These are phyloP conservation scores for Spinacia oleracea DNA, from an alignment of 179 eudicot species.

Conservation along the genomic window DNA sequence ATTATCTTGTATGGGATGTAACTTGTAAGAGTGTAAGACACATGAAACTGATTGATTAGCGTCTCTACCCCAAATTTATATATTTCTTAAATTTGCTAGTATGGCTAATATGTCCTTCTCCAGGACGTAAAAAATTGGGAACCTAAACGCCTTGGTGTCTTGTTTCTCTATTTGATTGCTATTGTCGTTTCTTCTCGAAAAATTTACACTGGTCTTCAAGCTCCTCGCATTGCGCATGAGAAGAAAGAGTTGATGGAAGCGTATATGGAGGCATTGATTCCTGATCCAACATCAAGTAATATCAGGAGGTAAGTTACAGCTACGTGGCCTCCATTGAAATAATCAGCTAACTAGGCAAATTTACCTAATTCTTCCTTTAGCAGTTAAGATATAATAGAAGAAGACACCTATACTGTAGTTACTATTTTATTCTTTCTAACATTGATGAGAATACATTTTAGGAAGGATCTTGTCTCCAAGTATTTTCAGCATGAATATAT, in stretches of 20 bases:
- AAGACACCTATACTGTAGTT: not conserved
- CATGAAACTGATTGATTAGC: not conserved
- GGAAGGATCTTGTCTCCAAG: not conserved
- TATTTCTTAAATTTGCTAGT: not conserved
- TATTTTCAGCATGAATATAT: not conserved
- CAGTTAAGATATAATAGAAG: not conserved
- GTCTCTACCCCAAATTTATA: not conserved
- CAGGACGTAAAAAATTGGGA: conserved; percentile 87
- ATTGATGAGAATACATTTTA: too few relatives aligned
- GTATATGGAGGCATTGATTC: conserved; percentile 90
- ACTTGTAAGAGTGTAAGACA: too few relatives aligned
- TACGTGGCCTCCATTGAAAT: not conserved
- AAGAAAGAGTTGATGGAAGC: conserved; percentile 67
- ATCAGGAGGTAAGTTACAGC: conserved; percentile 52
- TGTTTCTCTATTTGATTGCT: conserved; percentile 54
- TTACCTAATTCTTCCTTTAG: not conserved
- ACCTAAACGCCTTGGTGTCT: conserved; percentile 62
- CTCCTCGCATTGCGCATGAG: conserved; percentile 61
- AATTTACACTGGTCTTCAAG: conserved; percentile 56
- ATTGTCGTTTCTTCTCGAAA: conserved; percentile 52
- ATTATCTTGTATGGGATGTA: not conserved
- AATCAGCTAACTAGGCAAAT: not conserved
- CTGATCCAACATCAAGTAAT: conserved; percentile 79
- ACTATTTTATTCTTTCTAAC: not conserved
- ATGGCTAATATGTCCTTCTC: conserved; percentile 23